Evolutionary conservation across 2,329 filamentous ascomycete genomes (phyloP), one percentile per base, ranked within the genome.

Genomic region (Diaporthe caulivora): DNA sequence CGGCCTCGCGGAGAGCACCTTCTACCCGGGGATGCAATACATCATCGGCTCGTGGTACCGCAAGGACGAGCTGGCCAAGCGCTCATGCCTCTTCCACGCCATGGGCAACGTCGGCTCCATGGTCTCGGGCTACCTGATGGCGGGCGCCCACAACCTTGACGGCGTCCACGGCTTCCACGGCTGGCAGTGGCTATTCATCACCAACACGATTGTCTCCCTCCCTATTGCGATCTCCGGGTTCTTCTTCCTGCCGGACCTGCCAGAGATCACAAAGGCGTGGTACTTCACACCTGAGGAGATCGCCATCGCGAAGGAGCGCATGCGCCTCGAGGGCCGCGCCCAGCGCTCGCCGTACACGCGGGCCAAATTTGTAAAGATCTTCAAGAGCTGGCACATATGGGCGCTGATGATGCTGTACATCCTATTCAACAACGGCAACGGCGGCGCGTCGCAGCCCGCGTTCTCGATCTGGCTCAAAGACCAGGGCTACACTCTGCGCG

Each of bases 311-410:
- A 80, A 82, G 60, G 81, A 79, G 72, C 82, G 84, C 18, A 85
- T 86, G 83, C 74, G 80, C 58, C 79, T 86, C 1, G 86, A 87
- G 75, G 86, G 86, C 1, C 83, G 85, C 5, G 85, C 85, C 2
- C 81, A 81, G 40, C 80, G 85, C 0, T 81, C 82, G 0, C 80
- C 81, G 0, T 86, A 81, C 72, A 85, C 83, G 0, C 79, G 79
- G 69, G 77, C 78, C 81, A 92, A 91, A 80, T 77, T 93, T 51
- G 86, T 85, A 79, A 89, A 87, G 77, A 92, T 93, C 24, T 88
- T 92, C 72, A 84, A 85, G 0, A 89, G 87, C 8, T 93, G 92
- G 91, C 91, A 91, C 75, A 89, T 93, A 1, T 93, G 91, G 71
- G 76, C 87, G 0, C 82, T 93, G 3, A 86, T 86, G 0, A 71